Base-by-base conservation (phyloP, 352 stramenopile genomes). In the Phytophthora idaei region DNA sequence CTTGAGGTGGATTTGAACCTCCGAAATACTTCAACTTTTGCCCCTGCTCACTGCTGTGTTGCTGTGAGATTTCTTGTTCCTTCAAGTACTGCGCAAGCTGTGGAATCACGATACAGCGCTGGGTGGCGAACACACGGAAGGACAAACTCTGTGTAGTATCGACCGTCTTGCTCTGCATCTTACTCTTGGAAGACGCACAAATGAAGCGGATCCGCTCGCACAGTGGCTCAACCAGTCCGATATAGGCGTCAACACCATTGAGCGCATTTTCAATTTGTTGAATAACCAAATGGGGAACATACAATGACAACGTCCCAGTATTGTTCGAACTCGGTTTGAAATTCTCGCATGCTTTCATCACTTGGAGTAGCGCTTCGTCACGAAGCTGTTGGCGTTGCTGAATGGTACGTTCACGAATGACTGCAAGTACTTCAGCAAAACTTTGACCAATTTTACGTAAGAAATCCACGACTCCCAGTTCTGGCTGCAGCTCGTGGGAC, bases 391-490 rank as follows among this genome's bases (percentile, higher is more conserved):
- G 61, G 2, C 67, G 67, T 10, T 61, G 44, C 17, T 41, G 15
- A 31, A 44, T 8, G 3, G 45, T 71, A 14, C 61, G 34, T 37
- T 64, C 67, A 3, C 61, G 62, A 42, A 48, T 62, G 28, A 54
- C 56, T 15, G 52, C n/a, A 32, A 74, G 44, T 2, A 67, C 52
- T 12, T 74, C 56, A 8, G 45, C 61, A 5, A 74, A 74, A 60
- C 58, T 64, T 62, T 70, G 69, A 0, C 71, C 80, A 11, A 88
- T 64, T 42, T 76, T 79, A 8, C 71, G 68, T 9, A 95, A 54
- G 51, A 91, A 93, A 56, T 95, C 87, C n/a, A 93, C 76, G 11
- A 95, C 50, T 0, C 87, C 87, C 11, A 92, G 70, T 64, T 95
- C 87, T 14, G 87, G 87, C 17, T 92, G 83, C 0, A 57, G 2